These are phyloP conservation scores for Mycena polygramma DNA, from an alignment of 768 basidiomycete species.

Conservation along the genomic window DNA sequence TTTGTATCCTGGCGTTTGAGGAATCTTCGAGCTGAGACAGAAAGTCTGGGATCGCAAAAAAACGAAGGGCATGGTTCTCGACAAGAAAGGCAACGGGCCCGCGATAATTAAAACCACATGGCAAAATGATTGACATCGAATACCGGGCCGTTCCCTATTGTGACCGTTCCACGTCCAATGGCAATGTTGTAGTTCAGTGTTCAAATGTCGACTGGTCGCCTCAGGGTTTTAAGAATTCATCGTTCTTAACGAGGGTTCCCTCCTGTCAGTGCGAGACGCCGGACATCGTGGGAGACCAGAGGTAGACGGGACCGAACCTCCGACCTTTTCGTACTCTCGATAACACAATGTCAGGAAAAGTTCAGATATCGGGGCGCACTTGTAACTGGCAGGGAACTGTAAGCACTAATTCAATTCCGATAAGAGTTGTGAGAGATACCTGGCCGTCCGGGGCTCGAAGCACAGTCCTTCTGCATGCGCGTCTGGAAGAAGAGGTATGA, in stretches of 20 bases:
- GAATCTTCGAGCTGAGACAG: background rate
- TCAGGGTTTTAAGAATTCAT: background rate
- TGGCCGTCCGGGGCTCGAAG: too few relatives aligned
- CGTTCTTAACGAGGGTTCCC: background rate
- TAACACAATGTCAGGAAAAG: too few relatives aligned
- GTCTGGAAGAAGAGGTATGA: too few relatives aligned
- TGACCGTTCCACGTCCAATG: background rate
- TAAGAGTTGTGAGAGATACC: too few relatives aligned
- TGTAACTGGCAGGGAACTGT: too few relatives aligned
- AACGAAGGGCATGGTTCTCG: background rate
- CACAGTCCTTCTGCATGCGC: too few relatives aligned
- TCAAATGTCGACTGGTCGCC: background rate
- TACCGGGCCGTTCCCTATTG: background rate
- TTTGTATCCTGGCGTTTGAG: background rate
- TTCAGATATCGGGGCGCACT: too few relatives aligned
- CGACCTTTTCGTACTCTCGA: too few relatives aligned
- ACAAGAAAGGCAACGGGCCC: background rate
- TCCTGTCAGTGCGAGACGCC: background rate
- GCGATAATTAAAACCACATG: background rate
- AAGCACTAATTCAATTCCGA: too few relatives aligned
- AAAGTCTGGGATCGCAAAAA: background rate
- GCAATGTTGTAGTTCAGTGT: background rate
- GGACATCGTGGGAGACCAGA: background rate
- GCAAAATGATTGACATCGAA: slow-evolving; percentile 1
- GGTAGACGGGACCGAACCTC: background rate